phyloP scores from a whole-genome alignment of 768 basidiomycete species.

The Termitomyces sp. region DNA sequence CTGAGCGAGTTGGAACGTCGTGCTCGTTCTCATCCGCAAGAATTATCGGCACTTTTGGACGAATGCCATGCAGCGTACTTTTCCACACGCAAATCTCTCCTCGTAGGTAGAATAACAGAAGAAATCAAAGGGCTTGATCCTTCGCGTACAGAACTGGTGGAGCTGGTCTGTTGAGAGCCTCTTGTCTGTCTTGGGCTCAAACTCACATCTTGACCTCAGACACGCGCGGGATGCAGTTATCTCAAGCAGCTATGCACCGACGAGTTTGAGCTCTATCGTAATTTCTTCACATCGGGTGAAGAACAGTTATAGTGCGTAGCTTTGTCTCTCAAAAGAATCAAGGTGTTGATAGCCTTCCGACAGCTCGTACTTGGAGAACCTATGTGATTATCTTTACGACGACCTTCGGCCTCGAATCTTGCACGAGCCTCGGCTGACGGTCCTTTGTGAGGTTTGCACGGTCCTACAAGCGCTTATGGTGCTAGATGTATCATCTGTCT shows the following conservation, averaged over 20 bases:
- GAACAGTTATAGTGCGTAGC: conserved; percentile 45
- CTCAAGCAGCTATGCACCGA: conserved; percentile 88
- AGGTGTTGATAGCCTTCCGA: conserved; percentile 1
- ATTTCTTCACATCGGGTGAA: conserved; percentile 87
- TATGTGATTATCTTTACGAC: conserved; percentile 94
- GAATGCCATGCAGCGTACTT: conserved; percentile 93
- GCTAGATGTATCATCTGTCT: conserved; percentile 57
- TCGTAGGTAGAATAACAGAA: conserved; percentile 69
- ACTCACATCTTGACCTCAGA: conserved; percentile 41
- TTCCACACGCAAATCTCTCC: conserved; percentile 61
- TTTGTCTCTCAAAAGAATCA: background rate
- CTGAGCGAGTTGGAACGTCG: conserved; percentile 84
- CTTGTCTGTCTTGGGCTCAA: background rate
- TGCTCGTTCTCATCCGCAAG: conserved; percentile 74
- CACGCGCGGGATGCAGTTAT: conserved; percentile 88
- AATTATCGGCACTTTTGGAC: conserved; percentile 70
- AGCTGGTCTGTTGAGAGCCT: conserved; percentile 51
- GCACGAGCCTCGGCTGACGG: conserved; percentile 84
- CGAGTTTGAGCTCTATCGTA: conserved; percentile 82
- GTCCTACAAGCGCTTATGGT: conserved; percentile 97
- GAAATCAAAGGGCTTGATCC: conserved; percentile 87
- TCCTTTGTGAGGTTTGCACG: conserved; percentile 93
- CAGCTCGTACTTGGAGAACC: conserved; percentile 84
- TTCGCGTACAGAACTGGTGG: conserved; percentile 76
- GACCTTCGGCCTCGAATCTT: conserved; percentile 93